Base-by-base conservation (phyloP, 192 early-diverging fungal genomes). In the Backusella mclennaniae region DNA sequence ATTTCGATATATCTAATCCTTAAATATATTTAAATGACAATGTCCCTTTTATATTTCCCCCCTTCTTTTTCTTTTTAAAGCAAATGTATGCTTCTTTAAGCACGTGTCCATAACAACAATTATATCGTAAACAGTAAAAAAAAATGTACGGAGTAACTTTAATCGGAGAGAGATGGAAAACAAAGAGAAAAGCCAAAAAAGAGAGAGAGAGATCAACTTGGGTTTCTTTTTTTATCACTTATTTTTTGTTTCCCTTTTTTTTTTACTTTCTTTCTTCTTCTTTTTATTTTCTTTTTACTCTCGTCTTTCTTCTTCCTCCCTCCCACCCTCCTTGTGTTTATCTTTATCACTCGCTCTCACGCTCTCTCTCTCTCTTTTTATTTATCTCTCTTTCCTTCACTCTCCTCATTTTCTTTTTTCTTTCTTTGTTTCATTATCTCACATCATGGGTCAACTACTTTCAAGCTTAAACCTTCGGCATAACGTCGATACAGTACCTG, bases 401-500 rank as follows among this genome's bases (percentile, higher is more conserved):
- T 71, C 17, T 19, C 11, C 1, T 71, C 36, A 1, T 71, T 23
- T 42, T 33, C 69, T 41, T 14, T 67, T 42, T 44, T 26, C 36
- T 4, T 67, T 75, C 19, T 38, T 56, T 56, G 17, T 35, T 59
- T 31, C 7, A 33, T 52, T 35, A 35, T 12, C 15, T 17, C 15
- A 67, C 33, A 15, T 41, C 15, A 29, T 86, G 85, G 83, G 83
- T 23, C 82, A 85, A 71, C 80, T 84, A 66, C 74, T 84, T 15
- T 79, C 83, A 11, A 81, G 79, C 46, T 81, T 84, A 77, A 83
- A 26, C 72, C 79, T 67, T 69, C 46, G 71, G n/a, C 66, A 69
- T n/a, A 73, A 33, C 71, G 76, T 70, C 3, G 84, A 74, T 26
- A 12, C 78, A 33, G 46, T 67, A 19, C 82, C 84, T 35, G 87